phyloP scores from a whole-genome alignment of 2,329 filamentous ascomycete species.

The Penicillium sp. region DNA sequence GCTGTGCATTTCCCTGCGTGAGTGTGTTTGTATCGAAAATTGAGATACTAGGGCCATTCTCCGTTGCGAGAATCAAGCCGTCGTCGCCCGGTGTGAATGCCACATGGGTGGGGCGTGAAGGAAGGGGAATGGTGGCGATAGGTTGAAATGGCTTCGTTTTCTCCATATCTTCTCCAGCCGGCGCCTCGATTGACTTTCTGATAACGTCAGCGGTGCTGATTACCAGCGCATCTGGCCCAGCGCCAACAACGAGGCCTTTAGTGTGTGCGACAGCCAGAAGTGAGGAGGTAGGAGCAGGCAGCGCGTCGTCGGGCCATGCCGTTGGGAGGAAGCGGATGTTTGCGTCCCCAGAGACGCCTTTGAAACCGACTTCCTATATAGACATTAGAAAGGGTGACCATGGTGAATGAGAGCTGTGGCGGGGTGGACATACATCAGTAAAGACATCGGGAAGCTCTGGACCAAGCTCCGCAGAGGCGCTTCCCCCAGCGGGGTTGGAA shows the following conservation, averaged over 20 bases:
- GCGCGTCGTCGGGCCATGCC: conserved; percentile 66
- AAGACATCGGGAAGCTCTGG: conserved; percentile 72
- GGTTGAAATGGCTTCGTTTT: conserved; percentile 70
- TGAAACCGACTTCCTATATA: conserved; percentile 71
- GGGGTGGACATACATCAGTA: conserved; percentile 63
- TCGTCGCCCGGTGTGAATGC: conserved; percentile 88
- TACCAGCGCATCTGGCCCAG: conserved; percentile 74
- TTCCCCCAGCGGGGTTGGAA: conserved; percentile 44
- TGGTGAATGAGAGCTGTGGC: background rate
- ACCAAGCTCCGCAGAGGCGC: conserved; percentile 50
- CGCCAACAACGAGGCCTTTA: conserved; percentile 80
- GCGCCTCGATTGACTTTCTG: conserved; percentile 67
- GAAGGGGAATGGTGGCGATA: conserved; percentile 68
- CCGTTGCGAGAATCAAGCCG: conserved; percentile 77
- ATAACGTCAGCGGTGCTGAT: conserved; percentile 74
- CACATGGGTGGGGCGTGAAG: conserved; percentile 78
- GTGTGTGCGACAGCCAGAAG: conserved; percentile 79
- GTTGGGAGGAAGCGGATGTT: conserved; percentile 76
- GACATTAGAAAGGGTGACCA: conserved; percentile 9
- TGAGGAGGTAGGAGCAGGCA: conserved; percentile 74
- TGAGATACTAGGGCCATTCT: conserved; percentile 74
- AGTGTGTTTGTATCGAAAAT: conserved; percentile 75
- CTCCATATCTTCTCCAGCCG: conserved; percentile 54
- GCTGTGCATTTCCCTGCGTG: conserved; percentile 61
- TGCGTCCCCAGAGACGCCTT: conserved; percentile 72